Evolutionary conservation across 768 basidiomycete species (phyloP).

Genomic region (Kwoniella botswanensis): DNA sequence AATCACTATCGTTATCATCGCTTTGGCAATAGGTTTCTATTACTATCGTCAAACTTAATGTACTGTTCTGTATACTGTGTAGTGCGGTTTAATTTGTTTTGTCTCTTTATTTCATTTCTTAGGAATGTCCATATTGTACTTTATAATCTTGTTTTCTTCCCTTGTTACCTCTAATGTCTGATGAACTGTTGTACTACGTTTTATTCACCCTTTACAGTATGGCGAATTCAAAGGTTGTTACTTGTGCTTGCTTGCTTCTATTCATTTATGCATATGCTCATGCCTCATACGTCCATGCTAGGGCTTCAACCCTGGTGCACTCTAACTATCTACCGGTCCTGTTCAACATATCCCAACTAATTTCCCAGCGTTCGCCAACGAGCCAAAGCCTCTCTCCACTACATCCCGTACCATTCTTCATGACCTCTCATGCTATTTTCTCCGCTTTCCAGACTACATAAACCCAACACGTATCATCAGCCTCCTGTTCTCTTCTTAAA

Average conservation of each 20-base stretch:
- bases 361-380: background rate
- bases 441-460: slow-evolving; percentile 49
- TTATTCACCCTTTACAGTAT: background rate
- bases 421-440: slow-evolving; percentile 26
- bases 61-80: background rate
- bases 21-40: background rate
- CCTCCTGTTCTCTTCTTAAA: background rate
- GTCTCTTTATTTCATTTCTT: background rate
- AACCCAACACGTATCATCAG: background rate
- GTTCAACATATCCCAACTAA: background rate
- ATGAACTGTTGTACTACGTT: background rate
- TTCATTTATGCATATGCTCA: background rate
- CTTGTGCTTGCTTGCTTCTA: background rate
- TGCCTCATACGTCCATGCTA: background rate
- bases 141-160: background rate
- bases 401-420: too few relatives aligned
- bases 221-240: background rate
- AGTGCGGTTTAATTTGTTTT: background rate
- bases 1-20: background rate
- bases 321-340: background rate
- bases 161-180: background rate
- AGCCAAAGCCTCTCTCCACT: too few relatives aligned
- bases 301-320: too few relatives aligned
- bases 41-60: background rate
- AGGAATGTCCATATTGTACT: background rate